Conservation (phyloP, 768 basidiomycete species). For the Coprinopsis cinerea region DNA sequence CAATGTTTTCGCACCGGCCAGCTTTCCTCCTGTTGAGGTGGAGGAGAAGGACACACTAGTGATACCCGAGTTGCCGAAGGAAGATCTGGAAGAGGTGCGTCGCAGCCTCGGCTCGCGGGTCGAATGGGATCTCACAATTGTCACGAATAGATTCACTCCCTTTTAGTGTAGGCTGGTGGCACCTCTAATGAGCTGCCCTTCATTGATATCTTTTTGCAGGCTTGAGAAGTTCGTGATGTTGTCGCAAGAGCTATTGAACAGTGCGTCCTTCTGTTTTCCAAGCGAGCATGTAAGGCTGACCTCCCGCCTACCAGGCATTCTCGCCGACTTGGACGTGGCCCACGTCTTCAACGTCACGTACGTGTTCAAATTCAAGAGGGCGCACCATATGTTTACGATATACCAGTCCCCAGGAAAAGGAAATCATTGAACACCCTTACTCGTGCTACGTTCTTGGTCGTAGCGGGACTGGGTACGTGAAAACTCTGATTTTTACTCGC, state of each 20-base stretch:
- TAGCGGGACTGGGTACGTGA: conserved; percentile 65
- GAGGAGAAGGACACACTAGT: conserved; percentile 16
- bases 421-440: conserved; percentile 50
- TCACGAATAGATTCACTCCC: conserved; percentile 46
- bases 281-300: not conserved
- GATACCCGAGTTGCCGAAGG: conserved; percentile 30
- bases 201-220: conserved; percentile 13
- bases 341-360: conserved; percentile 42
- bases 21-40: conserved; percentile 35
- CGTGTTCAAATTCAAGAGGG: conserved; percentile 9
- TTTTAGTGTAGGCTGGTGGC: conserved; percentile 44
- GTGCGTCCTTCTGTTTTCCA: conserved; percentile 6
- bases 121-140: not conserved
- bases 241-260: conserved; percentile 27
- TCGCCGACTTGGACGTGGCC: conserved; percentile 43
- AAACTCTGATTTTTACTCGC: not conserved
- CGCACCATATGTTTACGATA: not conserved
- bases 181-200: not conserved
- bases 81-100: conserved; percentile 44
- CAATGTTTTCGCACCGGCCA: conserved; percentile 43
- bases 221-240: conserved; percentile 44
- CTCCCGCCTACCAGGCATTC: conserved; percentile 31
- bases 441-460: conserved; percentile 66
- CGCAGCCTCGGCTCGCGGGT: not conserved
- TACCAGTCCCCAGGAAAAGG: conserved; percentile 40